A percentile compares a stretch with the other conserved stretches of the same genome.
Conservation (phyloP, 257 asterid genomes). For the Mentha longifolia region DNA sequence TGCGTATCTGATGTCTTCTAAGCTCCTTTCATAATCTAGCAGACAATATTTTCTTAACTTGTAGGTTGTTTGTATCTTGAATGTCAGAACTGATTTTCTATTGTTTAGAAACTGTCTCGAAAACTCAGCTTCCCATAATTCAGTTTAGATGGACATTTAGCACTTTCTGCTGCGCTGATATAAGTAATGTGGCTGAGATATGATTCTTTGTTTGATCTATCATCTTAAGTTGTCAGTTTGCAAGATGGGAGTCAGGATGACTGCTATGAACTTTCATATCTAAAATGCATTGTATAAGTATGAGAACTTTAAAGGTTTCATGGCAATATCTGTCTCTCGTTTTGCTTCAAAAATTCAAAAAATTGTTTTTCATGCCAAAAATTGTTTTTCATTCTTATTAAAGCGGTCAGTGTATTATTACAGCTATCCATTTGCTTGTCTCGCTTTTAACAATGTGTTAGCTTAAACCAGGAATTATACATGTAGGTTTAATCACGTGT, state of each 20-base stretch:
- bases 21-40: neutral
- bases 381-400: conserved; percentile 22
- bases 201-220: conserved; percentile 20
- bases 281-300: neutral
- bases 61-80: conserved; percentile 11
- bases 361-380: too few species aligned
- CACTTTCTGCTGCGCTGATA: conserved; percentile 5
- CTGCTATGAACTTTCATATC: conserved; percentile 9
- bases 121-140: neutral
- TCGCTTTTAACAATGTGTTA: conserved; percentile 12
- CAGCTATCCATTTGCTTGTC: conserved; percentile 25
- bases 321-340: neutral
- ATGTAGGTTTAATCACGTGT: conserved; percentile 18
- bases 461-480: conserved; percentile 6
- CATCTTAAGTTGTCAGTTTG: conserved; percentile 5
- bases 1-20: conserved; percentile 5
- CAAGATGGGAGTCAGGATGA: neutral
- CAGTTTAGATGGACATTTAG: conserved; percentile 9
- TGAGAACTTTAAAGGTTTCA: neutral
- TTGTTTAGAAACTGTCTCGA: neutral
- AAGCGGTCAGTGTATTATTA: conserved; percentile 18
- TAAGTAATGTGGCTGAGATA: conserved; percentile 1
- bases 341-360: conserved; percentile 21
- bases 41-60: neutral
- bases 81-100: conserved; percentile 15